Base-by-base conservation (phyloP, 176 grass and related monocot genomes). In the Puya raimondii region DNA sequence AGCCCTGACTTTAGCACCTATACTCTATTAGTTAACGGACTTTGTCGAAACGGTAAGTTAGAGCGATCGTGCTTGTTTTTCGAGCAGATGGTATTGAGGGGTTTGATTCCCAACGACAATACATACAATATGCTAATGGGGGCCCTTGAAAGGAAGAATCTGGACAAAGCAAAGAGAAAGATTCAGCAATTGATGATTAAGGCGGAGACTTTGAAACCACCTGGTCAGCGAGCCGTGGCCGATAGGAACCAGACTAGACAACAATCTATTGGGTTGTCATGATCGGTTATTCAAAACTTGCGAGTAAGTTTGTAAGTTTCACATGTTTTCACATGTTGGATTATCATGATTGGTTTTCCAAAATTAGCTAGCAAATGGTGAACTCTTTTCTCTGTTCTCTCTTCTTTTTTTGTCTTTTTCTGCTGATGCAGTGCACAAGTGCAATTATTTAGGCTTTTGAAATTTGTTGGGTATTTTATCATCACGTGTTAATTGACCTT, bases 61-160 rank as follows among this genome's bases (percentile, higher is more conserved):
- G 80, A 10, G 0, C 81, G 83, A 49, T 87, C 87, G 52, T 91
- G 84, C 64, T 61, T 96, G 18, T 96, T 96, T 63, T 76, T 96
- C 70, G 91, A 96, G 68, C 84, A 83, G 77, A 96, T 96, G 91
- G 76, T 88, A 51, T 66, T 61, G 11, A 96, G 85, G 67, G 87
- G 91, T 48, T 87, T 96, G 74, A 63, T 64, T 57, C 87, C 87
- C 23, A 85, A 96, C 49, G 64, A 88, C 66, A 66, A 85, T 57
- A 91, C 87, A 7, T 91, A 87, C 67, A 69, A 85, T 76, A 83
- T 76, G 74, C 70, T 96, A 72, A 64, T 80, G 3, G 74, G 85
- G 63, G 81, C 80, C 76, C 79, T 96, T 48, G 70, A 90, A 23
- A 87, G 78, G 64, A 80, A n/a, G 79, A 59, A 76, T 61, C 72